Base-by-base conservation (phyloP, 163 green algal genomes). In the Coccomyxa subellipsoidea region DNA sequence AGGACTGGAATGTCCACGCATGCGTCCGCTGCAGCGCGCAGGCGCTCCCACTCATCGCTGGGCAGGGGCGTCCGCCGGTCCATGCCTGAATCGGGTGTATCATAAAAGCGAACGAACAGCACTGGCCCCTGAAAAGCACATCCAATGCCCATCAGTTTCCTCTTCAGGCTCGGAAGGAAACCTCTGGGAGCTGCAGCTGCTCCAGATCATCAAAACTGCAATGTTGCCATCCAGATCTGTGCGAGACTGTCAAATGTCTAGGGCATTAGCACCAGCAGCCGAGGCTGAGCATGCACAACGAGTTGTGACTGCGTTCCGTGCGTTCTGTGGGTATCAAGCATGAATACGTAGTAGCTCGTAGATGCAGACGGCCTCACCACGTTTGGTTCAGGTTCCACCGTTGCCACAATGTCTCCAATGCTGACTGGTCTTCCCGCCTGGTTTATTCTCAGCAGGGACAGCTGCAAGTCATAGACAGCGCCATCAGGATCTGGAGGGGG, bases 51-150 rank as follows among this genome's bases (percentile, higher is more conserved):
- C 66, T 73, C 18, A 73, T 73, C 66, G 8, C 21, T 73, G 31
- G 66, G 66, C 6, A 34, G 66, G 31, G 66, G 66, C n/a, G 66
- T 73, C 2, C 72, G 29, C 35, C 72, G 59, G 71, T 84, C 80
- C 39, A 84, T 84, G 32, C 80, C 80, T 72, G 80, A 84, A 8
- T 31, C 81, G 32, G 69, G 54, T 15, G 76, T 77, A 34, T 83
- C 77, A 76, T 83, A 85, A 37, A 85, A 85, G 2, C 82, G 39
- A 2, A 83, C 82, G 76, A 85, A 83, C n/a, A 85, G 36, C 37
- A 85, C 69, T 18, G 80, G 73, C 9, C 82, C 82, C 82, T 85
- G 76, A 25, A 78, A 7, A 37, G 21, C 38, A 70, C 32, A 69
- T 75, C 9, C 12, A 72, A 72, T 53, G n/a, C n/a, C n/a, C n/a